These are phyloP conservation scores for Ganoderma meredithae DNA, from an alignment of 1,284 basidiomycete genomes.

Conservation along the genomic window DNA sequence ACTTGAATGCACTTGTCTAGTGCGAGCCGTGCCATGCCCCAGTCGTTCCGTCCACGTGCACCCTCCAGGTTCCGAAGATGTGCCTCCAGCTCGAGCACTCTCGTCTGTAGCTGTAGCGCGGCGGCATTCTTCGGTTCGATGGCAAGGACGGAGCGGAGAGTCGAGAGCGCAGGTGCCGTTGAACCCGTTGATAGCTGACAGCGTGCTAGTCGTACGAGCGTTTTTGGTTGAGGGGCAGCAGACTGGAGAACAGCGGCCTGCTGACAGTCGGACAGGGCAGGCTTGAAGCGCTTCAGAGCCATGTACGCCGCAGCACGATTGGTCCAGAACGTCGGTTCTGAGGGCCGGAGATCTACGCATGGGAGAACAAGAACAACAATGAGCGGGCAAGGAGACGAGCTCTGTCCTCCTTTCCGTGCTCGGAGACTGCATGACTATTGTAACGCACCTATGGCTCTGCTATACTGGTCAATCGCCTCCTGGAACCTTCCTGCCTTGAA, in stretches of 20 bases:
- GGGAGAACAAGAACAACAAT: background rate
- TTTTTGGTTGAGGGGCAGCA: constrained; percentile 60
- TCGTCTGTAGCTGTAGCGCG: constrained; percentile 65
- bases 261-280: constrained; percentile 83
- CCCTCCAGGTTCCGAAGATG: constrained; percentile 71
- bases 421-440: background rate
- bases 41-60: constrained; percentile 67
- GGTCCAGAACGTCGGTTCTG: constrained; percentile 80
- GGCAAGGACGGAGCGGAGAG: constrained; percentile 61
- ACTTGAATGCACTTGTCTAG: constrained; percentile 76
- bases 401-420: constrained; percentile 5
- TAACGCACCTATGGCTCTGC: constrained; percentile 68
- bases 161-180: constrained; percentile 67
- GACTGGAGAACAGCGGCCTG: constrained; percentile 74
- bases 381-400: background rate
- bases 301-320: constrained; percentile 91
- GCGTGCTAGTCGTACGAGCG: constrained; percentile 78
- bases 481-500: constrained; percentile 75
- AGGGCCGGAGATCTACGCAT: constrained; percentile 56
- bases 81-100: constrained; percentile 65
- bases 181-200: constrained; percentile 83
- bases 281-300: constrained; percentile 77
- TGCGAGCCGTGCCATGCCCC: constrained; percentile 73
- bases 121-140: constrained; percentile 63
- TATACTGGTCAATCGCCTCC: constrained; percentile 81